phyloP scores from a whole-genome alignment of 768 basidiomycete genomes.

The Dacryopinax spathularia region DNA sequence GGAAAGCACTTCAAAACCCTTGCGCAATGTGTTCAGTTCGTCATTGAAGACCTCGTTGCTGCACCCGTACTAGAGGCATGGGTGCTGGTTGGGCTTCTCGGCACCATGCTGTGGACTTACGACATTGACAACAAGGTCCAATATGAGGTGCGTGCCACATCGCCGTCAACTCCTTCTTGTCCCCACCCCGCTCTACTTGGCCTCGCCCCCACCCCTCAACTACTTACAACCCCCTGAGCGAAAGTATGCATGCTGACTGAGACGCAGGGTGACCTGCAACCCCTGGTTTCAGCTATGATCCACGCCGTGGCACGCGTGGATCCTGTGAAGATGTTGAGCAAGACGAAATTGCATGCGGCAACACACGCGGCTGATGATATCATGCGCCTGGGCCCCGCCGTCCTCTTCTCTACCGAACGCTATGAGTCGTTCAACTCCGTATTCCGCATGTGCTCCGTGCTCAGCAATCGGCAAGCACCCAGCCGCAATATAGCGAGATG shows the following conservation, averaged over 20 bases:
- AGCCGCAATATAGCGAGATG: slow-evolving; percentile 8
- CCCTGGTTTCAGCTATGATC: not conserved
- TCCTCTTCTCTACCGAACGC: not conserved
- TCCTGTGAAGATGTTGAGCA: not conserved
- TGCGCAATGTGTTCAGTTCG: not conserved
- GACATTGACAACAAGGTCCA: not conserved
- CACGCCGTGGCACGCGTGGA: not conserved
- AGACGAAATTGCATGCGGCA: not conserved
- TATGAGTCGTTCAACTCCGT: slow-evolving; percentile 2
- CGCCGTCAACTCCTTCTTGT: no score
- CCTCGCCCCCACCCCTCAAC: no score
- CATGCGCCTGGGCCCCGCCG: not conserved
- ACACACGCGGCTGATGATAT: not conserved
- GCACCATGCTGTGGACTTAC: not conserved
- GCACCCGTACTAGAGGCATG: not conserved
- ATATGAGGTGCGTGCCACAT: slow-evolving; percentile 11
- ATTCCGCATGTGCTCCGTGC: slow-evolving; percentile 1
- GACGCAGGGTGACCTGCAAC: slow-evolving; percentile 12
- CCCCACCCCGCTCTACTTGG: no score
- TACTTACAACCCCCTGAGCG: not conserved
- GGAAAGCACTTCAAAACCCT: not conserved
- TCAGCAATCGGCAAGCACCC: slow-evolving; percentile 9
- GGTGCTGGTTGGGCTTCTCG: not conserved
- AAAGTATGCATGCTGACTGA: no score
- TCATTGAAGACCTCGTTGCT: not conserved